phyloP scores from a whole-genome alignment of 2,329 filamentous ascomycete species.

The Aureobasidium musti region DNA sequence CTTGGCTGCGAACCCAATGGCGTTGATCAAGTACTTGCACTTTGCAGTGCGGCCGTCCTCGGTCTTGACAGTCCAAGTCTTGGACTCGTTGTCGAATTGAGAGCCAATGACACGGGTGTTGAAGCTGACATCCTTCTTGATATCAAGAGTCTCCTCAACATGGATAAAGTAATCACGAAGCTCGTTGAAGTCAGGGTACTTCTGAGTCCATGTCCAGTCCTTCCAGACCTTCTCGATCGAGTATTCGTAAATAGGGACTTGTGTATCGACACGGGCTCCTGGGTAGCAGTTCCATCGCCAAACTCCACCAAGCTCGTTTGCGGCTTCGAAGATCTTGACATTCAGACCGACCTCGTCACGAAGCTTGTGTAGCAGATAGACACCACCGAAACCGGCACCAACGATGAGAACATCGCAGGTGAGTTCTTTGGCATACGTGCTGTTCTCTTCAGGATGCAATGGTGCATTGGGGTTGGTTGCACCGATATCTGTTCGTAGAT shows the following conservation, averaged over 20 bases:
- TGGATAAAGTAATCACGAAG: slow-evolving; percentile 62
- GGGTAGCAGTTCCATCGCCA: slow-evolving; percentile 46
- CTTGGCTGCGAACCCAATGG: slow-evolving; percentile 45
- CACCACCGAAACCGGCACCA: slow-evolving; percentile 38
- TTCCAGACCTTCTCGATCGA: slow-evolving; percentile 53
- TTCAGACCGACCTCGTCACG: slow-evolving; percentile 40
- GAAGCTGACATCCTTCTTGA: slow-evolving; percentile 61
- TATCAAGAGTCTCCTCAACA: slow-evolving; percentile 57
- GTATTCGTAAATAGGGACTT: slow-evolving; percentile 52
- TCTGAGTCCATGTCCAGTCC: slow-evolving; percentile 56
- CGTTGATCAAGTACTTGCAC: slow-evolving; percentile 44
- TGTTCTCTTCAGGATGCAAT: slow-evolving; percentile 20
- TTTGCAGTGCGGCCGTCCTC: slow-evolving; percentile 53
- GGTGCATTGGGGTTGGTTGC: slow-evolving; percentile 30
- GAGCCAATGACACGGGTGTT: slow-evolving; percentile 58
- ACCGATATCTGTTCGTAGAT: slow-evolving; percentile 35
- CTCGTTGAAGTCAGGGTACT: slow-evolving; percentile 44
- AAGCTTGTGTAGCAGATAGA: slow-evolving; percentile 38
- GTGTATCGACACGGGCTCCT: slow-evolving; percentile 53
- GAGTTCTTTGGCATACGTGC: slow-evolving; percentile 37
- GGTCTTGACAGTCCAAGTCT: slow-evolving; percentile 56
- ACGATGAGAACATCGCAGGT: slow-evolving; percentile 39
- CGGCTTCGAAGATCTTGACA: slow-evolving; percentile 43
- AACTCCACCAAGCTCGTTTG: slow-evolving; percentile 43
- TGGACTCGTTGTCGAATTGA: slow-evolving; percentile 52